These are phyloP conservation scores for Dichotomocladium elegans DNA, from an alignment of 371 early-diverging fungal species.

Conservation along the genomic window DNA sequence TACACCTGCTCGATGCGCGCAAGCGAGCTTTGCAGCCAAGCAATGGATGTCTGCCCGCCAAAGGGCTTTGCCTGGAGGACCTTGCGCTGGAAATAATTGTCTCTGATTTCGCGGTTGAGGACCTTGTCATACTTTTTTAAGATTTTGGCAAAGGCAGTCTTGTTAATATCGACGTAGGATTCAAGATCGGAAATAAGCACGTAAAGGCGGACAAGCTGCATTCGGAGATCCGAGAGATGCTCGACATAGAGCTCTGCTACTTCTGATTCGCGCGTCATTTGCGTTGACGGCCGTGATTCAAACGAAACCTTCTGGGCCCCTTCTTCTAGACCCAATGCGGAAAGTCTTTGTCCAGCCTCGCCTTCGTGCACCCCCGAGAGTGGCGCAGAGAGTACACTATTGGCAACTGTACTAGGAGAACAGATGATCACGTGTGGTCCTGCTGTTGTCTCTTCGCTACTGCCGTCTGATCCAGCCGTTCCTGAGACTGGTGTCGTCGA, in stretches of 20 bases:
- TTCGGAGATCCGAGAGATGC: background rate
- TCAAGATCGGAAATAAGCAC: slow-evolving; percentile 65
- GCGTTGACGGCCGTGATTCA: slow-evolving; percentile 2
- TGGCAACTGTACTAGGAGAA: too few relatives aligned
- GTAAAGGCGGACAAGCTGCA: slow-evolving; percentile 7
- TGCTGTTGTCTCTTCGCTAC: background rate
- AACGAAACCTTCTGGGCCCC: slow-evolving; percentile 1
- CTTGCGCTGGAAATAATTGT: slow-evolving; percentile 42
- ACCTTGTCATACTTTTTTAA: slow-evolving; percentile 93
- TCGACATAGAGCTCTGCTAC: slow-evolving; percentile 4
- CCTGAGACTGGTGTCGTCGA: too few relatives aligned
- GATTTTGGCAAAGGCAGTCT: slow-evolving; percentile 89
- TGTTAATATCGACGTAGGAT: slow-evolving; percentile 83
- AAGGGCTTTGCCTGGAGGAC: slow-evolving; percentile 51
- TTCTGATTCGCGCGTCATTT: background rate
- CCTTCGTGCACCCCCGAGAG: too few relatives aligned
- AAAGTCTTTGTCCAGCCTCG: background rate
- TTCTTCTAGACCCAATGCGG: background rate
- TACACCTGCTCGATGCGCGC: slow-evolving; percentile 47
- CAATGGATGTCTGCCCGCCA: slow-evolving; percentile 31
- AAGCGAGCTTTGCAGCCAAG: slow-evolving; percentile 33
- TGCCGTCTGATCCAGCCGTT: background rate
- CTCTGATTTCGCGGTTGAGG: slow-evolving; percentile 43
- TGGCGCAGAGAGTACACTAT: too few relatives aligned
- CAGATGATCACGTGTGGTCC: background rate